Evolutionary conservation across 2,329 filamentous ascomycete species (phyloP), one percentile per base, ranked within the genome.

Genomic region (Diaporthe sp.): DNA sequence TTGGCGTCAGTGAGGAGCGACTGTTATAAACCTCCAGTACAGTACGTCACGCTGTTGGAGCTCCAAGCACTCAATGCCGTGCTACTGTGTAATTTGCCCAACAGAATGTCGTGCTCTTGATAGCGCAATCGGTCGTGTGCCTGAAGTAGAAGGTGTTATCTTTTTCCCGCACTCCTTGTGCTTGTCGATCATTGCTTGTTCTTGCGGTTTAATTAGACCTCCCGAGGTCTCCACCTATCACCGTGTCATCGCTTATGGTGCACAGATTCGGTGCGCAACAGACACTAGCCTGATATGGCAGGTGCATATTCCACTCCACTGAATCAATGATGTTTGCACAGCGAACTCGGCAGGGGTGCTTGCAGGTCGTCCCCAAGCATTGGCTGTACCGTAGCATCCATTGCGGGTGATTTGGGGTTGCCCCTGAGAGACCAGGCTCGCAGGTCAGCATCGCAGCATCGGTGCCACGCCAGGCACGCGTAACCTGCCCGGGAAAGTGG

Each of bases 1-100:
- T 68, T 68, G 65, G 65, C 65, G 46, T 39, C 62, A 53, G 31
- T 65, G 31, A 28, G 65, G 44, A 68, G 46, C 46, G 65, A 68
- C 65, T 68, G 65, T 42, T 68, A 68, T 68, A 68, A n/a, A 53
- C 34, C 34, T 9, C 1, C 34, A 9, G 34, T 53, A 53, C 46
- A 39, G 31, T 25, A 28, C 3, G n/a, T 25, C 19, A 25, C 22
- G 65, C n/a, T 39, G 46, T 42, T 53, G 31, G 22, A 39, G 46
- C 65, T 53, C 15, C 46, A 68, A 53, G 46, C 31, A 28, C 46
- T 37, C 22, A 22, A 49, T 49, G 44, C 22, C 25, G 44, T 68
- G 44, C 62, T 3, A 13, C 37, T 39, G 37, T 39, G 37, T 39
- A n/a, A 39, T 53, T 67, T 67, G 42, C 31, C 44, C 31, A 51